Conservation (phyloP, 2,329 filamentous ascomycete species). For the Cladophialophora chaetospira region DNA sequence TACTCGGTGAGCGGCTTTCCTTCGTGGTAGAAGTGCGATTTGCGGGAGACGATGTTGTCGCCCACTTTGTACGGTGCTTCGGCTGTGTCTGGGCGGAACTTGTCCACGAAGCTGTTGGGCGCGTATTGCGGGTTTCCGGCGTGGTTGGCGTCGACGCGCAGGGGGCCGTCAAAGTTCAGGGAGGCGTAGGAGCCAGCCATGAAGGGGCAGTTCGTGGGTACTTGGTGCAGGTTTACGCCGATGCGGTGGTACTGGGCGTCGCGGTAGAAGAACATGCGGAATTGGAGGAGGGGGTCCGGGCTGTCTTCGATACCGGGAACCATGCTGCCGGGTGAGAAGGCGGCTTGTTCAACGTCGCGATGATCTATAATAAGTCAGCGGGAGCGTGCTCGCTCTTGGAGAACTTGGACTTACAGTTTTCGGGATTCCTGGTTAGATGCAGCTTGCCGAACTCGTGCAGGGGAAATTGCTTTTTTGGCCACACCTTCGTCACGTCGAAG, state of each 20-base stretch:
- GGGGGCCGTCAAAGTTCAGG: slow-evolving; percentile 53
- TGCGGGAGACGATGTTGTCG: slow-evolving; percentile 54
- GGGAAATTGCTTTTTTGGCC: slow-evolving; percentile 71
- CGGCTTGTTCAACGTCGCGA: slow-evolving; percentile 68
- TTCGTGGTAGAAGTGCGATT: slow-evolving; percentile 59
- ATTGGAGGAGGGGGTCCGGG: slow-evolving; percentile 72
- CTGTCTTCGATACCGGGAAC: slow-evolving; percentile 73
- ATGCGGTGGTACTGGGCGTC: slow-evolving; percentile 75
- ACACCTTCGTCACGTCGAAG: slow-evolving; percentile 73
- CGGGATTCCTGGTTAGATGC: slow-evolving; percentile 69
- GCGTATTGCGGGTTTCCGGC: slow-evolving; percentile 54
- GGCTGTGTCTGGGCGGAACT: slow-evolving; percentile 55
- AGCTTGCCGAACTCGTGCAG: slow-evolving; percentile 68
- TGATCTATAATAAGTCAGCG: slow-evolving; percentile 55
- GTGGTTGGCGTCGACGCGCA: slow-evolving; percentile 46
- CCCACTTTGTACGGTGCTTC: slow-evolving; percentile 54
- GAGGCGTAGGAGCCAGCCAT: slow-evolving; percentile 51
- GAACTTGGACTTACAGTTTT: slow-evolving; percentile 54
- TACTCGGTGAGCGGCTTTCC: slow-evolving; percentile 55
- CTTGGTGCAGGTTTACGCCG: slow-evolving; percentile 72
- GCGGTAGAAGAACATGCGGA: slow-evolving; percentile 72
- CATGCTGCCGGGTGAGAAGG: slow-evolving; percentile 74
- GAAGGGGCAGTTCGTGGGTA: slow-evolving; percentile 60
- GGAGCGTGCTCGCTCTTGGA: neutral
- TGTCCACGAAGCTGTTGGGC: slow-evolving; percentile 55